Conservation (phyloP, 2,329 filamentous ascomycete genomes). For the Scortechinia acanthostroma region DNA sequence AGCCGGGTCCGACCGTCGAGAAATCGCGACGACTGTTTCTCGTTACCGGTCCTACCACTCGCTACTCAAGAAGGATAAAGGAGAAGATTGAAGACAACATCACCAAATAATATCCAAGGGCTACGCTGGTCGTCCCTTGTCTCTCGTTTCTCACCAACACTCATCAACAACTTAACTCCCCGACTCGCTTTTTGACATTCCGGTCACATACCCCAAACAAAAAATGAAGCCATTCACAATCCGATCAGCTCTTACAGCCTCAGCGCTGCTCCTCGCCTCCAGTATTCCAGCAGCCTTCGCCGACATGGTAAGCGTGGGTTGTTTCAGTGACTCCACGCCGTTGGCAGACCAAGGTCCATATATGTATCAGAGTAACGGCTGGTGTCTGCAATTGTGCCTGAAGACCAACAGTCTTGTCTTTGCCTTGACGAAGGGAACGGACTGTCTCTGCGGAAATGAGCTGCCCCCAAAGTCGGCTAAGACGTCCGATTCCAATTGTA, state of each 20-base stretch:
- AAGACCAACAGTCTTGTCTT: neutral
- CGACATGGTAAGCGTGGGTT: neutral
- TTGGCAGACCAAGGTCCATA: neutral
- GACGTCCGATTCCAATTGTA: neutral
- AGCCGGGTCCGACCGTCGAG: neutral
- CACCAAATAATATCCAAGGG: neutral
- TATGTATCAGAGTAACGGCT: neutral
- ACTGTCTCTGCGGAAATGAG: neutral
- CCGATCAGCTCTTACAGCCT: neutral
- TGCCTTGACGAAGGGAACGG: neutral
- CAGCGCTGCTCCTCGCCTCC: neutral
- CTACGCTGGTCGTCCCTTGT: neutral
- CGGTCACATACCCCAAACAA: neutral
- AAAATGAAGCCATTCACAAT: neutral
- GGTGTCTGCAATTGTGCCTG: neutral
- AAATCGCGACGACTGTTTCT: neutral
- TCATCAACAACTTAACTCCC: neutral
- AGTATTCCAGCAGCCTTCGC: neutral
- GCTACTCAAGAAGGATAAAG: no score
- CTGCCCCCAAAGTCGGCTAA: neutral
- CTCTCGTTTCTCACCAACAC: neutral
- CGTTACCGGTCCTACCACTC: no score
- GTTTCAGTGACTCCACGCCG: neutral
- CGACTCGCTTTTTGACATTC: no score
- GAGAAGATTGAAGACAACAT: no score